Evolutionary conservation across 768 basidiomycete genomes (phyloP), one percentile per base, ranked within the genome.

Genomic region (Lentinula raphanica): DNA sequence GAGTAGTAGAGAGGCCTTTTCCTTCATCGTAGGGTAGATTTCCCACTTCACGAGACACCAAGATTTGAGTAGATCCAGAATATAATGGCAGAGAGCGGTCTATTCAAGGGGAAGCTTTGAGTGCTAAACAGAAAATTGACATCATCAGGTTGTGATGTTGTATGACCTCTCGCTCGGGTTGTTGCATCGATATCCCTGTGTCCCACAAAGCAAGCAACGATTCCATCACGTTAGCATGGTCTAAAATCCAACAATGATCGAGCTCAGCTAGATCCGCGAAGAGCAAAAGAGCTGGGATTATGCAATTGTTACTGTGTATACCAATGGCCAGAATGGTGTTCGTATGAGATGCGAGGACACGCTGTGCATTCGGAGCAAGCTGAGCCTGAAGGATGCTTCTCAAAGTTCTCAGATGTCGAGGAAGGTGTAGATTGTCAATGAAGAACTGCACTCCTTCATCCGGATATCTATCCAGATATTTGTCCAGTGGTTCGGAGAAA

Each of bases 31-130:
- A 6, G 95, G 95, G 68, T 90, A 90, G 1, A 86, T 79, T 58
- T 97, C 93, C 54, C 88, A 88, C 64, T 84, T 85, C 42, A 87
- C 84, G 63, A 96, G 75, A n/a, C 92, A 88, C 95, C 96, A 98
- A 25, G 88, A 87, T 49, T 88, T 82, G 49, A 90, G 83, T 57
- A 98, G 82, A 56, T 94, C 89, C 21, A 99, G 80, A 61, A 97
- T 82, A 66, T 89, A 92, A 13, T 83, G 85, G 67, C 93, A 95
- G 2, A 99, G 80, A 13, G 80, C 70, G 3, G 77, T 96, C 92
- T 48, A 97, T 82, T 45, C 92, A 88, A 42, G 86, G 83, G n/a
- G 82, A 79, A 54, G 83, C 79, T 62, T 85, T 76, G 46, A 93
- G 75, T 0, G 84, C 83, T 54, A 83, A 81, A 62, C 86, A 83